Percentiles rank a stretch among this genome's conserved stretches.
These are phyloP conservation scores for Panicum miliaceum DNA, from an alignment of 176 grass and related monocot genomes.

Conservation along the genomic window DNA sequence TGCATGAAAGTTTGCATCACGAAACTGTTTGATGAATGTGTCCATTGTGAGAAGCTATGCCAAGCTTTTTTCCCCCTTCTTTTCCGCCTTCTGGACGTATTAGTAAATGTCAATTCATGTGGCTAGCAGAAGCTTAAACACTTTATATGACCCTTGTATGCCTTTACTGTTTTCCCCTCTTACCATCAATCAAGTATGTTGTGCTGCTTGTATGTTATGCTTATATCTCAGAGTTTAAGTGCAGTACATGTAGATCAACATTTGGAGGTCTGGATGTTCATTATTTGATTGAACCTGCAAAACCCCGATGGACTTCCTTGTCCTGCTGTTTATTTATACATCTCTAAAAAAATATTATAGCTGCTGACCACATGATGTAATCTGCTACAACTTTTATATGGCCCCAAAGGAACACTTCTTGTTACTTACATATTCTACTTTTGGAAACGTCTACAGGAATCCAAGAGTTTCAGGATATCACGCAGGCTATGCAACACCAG, in stretches of 20 bases:
- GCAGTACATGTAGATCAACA: neutral
- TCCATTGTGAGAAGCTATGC: neutral
- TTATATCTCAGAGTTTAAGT: constrained; percentile 1
- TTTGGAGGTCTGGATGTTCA: neutral
- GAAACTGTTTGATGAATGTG: neutral
- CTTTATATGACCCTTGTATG: neutral
- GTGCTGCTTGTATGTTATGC: neutral
- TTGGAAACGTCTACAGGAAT: constrained; percentile 54
- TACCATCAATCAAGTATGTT: constrained; percentile 12
- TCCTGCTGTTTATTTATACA: neutral
- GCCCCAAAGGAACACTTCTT: neutral
- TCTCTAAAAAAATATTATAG: constrained; percentile 4
- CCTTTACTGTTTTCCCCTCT: neutral
- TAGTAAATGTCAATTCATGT: neutral
- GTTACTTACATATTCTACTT: constrained; percentile 28
- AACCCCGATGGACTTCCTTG: neutral
- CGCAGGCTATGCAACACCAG: constrained; percentile 50
- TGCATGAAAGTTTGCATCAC: constrained; percentile 7
- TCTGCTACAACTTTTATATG: constrained; percentile 4
- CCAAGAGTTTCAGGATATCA: constrained; percentile 51
- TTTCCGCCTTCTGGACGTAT: neutral
- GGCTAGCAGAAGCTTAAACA: constrained; percentile 26
- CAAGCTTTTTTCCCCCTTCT: neutral
- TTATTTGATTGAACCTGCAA: constrained; percentile 4
- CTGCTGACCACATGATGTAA: constrained; percentile 15